These are phyloP conservation scores for Ophiostoma tasmaniense DNA, from an alignment of 2,329 filamentous ascomycete species.

Conservation along the genomic window DNA sequence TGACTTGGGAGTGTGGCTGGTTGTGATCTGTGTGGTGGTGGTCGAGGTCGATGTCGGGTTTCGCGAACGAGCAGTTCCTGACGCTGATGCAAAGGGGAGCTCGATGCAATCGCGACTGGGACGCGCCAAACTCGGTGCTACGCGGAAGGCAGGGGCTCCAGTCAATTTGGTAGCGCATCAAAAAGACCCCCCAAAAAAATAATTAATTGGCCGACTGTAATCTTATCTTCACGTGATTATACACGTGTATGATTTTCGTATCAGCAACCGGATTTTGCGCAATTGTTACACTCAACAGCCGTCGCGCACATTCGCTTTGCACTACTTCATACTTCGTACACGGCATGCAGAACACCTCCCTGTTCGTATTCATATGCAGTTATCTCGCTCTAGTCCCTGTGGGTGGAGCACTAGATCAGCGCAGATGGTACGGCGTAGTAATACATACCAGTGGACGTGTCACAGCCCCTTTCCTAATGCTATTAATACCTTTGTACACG, in stretches of 20 bases:
- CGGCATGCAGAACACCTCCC: not conserved
- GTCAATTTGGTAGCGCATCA: not conserved
- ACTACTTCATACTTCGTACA: too few species aligned
- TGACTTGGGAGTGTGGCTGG: not conserved
- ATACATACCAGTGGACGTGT: not conserved
- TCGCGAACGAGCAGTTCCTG: not conserved
- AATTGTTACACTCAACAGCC: not conserved
- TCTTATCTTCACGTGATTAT: not conserved
- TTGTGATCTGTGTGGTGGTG: not conserved
- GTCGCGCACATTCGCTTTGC: not conserved
- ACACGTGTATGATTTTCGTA: not conserved
- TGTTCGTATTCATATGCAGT: not conserved
- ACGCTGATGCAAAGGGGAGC: constrained; percentile 2
- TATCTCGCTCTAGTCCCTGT: not conserved
- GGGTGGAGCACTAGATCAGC: constrained; percentile 2
- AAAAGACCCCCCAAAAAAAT: not conserved
- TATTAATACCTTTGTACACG: not conserved
- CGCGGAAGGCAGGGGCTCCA: not conserved
- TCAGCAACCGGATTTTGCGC: not conserved
- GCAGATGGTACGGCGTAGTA: not conserved
- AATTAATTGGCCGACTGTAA: not conserved
- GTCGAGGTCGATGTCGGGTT: not conserved
- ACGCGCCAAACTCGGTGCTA: constrained; percentile 4
- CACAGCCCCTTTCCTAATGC: constrained; percentile 2
- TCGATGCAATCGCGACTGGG: constrained; percentile 7